Conservation (phyloP, 2,329 filamentous ascomycete species). For the Ophiocordyceps camponoti-leonardi region DNA sequence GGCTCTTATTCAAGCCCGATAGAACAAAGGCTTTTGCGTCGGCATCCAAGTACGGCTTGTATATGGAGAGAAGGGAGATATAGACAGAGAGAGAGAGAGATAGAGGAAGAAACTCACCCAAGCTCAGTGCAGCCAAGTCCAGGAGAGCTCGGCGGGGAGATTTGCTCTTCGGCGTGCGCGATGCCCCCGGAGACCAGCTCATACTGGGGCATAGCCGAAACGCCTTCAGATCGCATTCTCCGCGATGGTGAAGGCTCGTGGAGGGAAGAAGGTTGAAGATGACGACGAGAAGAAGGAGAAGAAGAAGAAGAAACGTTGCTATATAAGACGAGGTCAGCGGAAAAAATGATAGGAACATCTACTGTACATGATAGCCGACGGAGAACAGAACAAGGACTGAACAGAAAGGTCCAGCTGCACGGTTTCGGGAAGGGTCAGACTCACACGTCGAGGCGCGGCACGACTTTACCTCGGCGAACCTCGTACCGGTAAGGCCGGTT, state of each 20-base stretch:
- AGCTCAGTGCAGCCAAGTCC: conserved; percentile 21
- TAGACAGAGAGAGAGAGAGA: neutral
- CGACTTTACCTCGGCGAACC: conserved; percentile 14
- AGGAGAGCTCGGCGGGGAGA: conserved; percentile 42
- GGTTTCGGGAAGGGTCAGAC: conserved; percentile 3
- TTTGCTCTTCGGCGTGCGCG: conserved; percentile 22
- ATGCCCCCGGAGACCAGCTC: conserved; percentile 10
- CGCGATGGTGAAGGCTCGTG: neutral
- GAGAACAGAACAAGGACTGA: neutral
- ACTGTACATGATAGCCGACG: neutral
- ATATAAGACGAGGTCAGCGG: neutral
- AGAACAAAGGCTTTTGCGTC: no score
- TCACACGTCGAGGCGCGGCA: conserved; percentile 14
- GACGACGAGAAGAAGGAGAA: neutral
- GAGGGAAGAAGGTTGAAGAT: neutral
- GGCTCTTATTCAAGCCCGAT: no score
- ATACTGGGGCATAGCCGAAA: conserved; percentile 19
- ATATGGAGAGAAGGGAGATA: no score
- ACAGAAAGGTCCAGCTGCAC: neutral
- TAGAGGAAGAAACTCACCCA: conserved; percentile 18
- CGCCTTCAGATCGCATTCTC: conserved; percentile 1
- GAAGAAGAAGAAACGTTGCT: neutral
- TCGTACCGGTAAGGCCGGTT: conserved; percentile 13
- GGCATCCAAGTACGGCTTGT: no score
- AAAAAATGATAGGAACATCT: neutral